phyloP scores from a whole-genome alignment of 768 basidiomycete species.

The Tylopilus subfusipes region DNA sequence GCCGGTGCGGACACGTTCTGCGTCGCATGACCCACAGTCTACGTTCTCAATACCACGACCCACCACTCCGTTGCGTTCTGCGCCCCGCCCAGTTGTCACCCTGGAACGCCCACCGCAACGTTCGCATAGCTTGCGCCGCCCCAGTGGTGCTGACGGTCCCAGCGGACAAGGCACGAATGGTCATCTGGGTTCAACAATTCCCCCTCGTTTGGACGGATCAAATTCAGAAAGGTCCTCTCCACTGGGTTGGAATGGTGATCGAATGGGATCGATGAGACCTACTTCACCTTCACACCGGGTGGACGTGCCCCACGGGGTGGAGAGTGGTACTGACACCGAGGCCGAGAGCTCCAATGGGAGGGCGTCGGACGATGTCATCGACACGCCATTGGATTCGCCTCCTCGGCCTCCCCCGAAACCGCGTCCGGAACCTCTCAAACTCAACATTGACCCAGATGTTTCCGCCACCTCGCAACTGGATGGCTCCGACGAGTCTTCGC shows the following conservation, averaged over 20 bases:
- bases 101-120: conserved; percentile 36
- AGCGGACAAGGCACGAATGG: conserved; percentile 5
- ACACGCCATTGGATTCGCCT: conserved; percentile 26
- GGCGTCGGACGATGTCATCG: conserved; percentile 24
- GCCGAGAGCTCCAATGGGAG: conserved; percentile 46
- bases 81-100: conserved; percentile 27
- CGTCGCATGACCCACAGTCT: conserved; percentile 29
- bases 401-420: conserved; percentile 47
- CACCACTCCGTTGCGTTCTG: conserved; percentile 15
- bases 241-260: conserved; percentile 20
- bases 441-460: conserved; percentile 20
- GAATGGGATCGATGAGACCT: conserved; percentile 31
- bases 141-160: conserved; percentile 7
- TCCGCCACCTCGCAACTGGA: conserved; percentile 31
- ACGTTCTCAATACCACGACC: conserved; percentile 3
- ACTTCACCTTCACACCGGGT: conserved; percentile 59
- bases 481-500: conserved; percentile 54
- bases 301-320: conserved; percentile 70
- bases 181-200: conserved; percentile 3
- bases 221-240: conserved; percentile 21
- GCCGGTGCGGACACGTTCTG: conserved; percentile 38
- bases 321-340: conserved; percentile 74
- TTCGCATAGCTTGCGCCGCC: conserved; percentile 27
- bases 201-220: conserved; percentile 18
- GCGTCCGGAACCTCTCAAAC: conserved; percentile 29